phyloP scores from a whole-genome alignment of 257 asterid species.

The Osmanthus fragrans region DNA sequence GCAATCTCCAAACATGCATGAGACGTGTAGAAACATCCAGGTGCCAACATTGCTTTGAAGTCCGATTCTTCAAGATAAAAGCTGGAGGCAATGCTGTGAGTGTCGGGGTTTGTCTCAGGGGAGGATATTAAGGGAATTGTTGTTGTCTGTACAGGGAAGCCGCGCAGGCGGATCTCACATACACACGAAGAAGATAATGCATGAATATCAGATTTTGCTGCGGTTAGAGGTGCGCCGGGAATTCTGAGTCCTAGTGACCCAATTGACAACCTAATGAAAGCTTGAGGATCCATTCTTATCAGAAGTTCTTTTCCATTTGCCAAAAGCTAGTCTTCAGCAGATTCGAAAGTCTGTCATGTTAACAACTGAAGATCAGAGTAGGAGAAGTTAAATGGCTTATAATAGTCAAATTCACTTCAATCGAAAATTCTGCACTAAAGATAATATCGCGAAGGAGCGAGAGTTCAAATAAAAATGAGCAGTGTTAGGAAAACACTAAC shows the following conservation, averaged over 20 bases:
- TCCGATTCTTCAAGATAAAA: slow-evolving; percentile 90
- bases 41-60: slow-evolving; percentile 66
- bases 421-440: not conserved
- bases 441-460: not conserved
- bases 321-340: slow-evolving; percentile 4
- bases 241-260: slow-evolving; percentile 84
- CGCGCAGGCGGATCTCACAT: slow-evolving; percentile 93
- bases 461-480: not conserved
- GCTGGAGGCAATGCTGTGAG: slow-evolving; percentile 68
- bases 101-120: slow-evolving; percentile 62
- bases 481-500: not conserved
- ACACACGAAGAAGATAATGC: slow-evolving; percentile 66
- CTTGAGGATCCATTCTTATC: slow-evolving; percentile 87
- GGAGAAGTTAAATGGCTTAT: slow-evolving; percentile 3
- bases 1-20: slow-evolving; percentile 74
- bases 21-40: slow-evolving; percentile 72
- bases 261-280: slow-evolving; percentile 82
- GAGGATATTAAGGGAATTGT: slow-evolving; percentile 70
- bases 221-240: slow-evolving; percentile 42
- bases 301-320: slow-evolving; percentile 49
- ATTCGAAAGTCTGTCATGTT: slow-evolving; percentile 20
- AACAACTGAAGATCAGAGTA: slow-evolving; percentile 18
- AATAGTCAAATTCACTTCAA: not conserved
- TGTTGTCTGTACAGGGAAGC: slow-evolving; percentile 94
- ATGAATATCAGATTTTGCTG: slow-evolving; percentile 52